Base-by-base conservation (phyloP, 495 filamentous ascomycete species). In the Penicillium turbatum region DNA sequence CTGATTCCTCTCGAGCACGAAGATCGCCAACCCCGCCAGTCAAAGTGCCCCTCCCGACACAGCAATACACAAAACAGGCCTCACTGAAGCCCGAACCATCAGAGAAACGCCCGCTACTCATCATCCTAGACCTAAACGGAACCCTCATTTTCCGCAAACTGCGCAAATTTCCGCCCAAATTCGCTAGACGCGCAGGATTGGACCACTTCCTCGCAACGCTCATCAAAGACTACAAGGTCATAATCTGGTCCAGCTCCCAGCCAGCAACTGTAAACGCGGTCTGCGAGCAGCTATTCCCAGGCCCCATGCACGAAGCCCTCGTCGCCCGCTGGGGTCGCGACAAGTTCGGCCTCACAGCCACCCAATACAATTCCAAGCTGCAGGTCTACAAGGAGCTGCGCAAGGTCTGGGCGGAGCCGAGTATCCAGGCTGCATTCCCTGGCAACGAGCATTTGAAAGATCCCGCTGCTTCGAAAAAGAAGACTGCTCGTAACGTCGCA, bases 51-150 rank as follows among this genome's bases (percentile, higher is more conserved):
- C 26, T 47, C 0, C 72, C 79, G 3, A 76, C 62, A 9, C 32
- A 57, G 1, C 48, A 61, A 31, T 85, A 85, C 62, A 54, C 82
- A 21, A 37, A 58, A 3, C 72, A 74, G 53, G 67, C 81, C 24
- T 60, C 63, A 7, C 42, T 54, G 35, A 41, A 63, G 6, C 72
- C 78, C 4, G 48, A 43, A 34, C 42, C 48, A 1, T 11, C 53
- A 2, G 53, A 52, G 6, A 70, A 76, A 11, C 73, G 77, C 27
- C 73, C 68, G 10, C 71, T 95, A 1, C 82, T 98, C 2, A 69
- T 98, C 16, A 81, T 97, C 26, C 82, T 97, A 50, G 93, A 98
- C 66, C 78, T 98, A 0, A 98, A 97, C 71, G 93, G 95, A 50
- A 96, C 95, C 0, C 76, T 98, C 3, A 76, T 97, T 13, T 73